Evolutionary conservation across 176 grass and related monocot species (phyloP), one percentile per base, ranked within the genome.

Genomic region (Tuctoria greenei): DNA sequence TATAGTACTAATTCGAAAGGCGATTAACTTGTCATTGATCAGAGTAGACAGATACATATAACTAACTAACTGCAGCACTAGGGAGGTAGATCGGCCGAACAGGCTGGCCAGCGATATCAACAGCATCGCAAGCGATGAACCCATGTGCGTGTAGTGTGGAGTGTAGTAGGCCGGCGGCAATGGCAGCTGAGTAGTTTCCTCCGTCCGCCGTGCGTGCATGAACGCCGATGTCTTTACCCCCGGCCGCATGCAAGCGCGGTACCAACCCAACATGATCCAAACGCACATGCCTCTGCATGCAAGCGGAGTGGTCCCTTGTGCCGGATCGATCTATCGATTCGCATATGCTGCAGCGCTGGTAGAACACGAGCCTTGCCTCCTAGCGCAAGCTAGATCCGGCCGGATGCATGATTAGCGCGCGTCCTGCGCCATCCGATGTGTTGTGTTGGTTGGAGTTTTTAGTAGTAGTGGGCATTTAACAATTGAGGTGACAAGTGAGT

Each of bases 201-300:
- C 35, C 20, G 54, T 36, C 54, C 50, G n/a, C n/a, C n/a, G n/a
- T n/a, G n/a, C 42, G 62, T 52, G 75, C 86, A 79, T 55, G 80
- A 69, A 52, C 14, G 59, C 27, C 62, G 1, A 74, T 79, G 81
- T 40, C 85, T 65, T 81, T 76, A 58, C 27, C 16, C 43, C 43
- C 3, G 0, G n/a, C 21, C 6, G 18, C 28, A 5, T 39, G 18
- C 28, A 2, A 47, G 18, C 60, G 60, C 73, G 51, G 80, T 74
- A 69, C 80, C 69, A 50, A 66, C 58, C 64, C 6, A 55, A 21
- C 83, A 60, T 60, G 86, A 88, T 88, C 81, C 81, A 88, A 55
- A 67, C 38, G 81, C 81, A 83, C 81, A 79, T 88, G 86, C 67
- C 10, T 44, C 16, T 63, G 74, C 71, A 60, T 14, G 51, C 46